phyloP scores from a whole-genome alignment of 441 rosid species.

The Isatis lusitanica region DNA sequence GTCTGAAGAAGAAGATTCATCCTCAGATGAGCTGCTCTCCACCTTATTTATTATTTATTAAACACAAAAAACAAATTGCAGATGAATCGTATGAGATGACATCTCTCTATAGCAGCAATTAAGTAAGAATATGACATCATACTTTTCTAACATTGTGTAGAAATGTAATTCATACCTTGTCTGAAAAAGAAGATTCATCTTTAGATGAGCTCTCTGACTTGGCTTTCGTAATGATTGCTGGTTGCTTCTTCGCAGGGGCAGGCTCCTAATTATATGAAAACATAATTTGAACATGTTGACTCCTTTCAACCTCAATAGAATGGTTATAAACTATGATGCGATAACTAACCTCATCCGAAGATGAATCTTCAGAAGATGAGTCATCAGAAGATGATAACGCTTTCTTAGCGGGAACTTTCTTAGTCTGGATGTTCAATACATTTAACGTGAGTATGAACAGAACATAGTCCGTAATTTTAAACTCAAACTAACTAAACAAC shows the following conservation, averaged over 20 bases:
- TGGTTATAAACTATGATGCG: background rate
- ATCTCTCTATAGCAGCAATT: background rate
- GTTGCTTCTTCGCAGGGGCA: background rate
- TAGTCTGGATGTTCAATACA: background rate
- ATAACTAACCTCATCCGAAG: slow-evolving; percentile 13
- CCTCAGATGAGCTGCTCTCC: background rate
- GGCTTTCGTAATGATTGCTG: background rate
- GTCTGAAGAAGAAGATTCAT: background rate
- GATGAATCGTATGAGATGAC: background rate
- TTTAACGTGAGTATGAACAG: background rate
- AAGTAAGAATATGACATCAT: background rate
- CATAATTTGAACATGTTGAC: background rate
- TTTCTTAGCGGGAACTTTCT: slow-evolving; percentile 39
- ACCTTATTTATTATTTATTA: background rate
- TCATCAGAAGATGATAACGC: background rate
- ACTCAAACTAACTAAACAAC: background rate
- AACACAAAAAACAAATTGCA: background rate
- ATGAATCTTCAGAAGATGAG: slow-evolving; percentile 25
- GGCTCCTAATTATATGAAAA: background rate
- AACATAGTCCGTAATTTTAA: background rate
- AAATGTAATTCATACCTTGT: background rate
- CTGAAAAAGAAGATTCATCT: slow-evolving; percentile 29
- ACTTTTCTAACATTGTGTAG: background rate
- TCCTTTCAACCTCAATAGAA: background rate
- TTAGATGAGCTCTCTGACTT: background rate